Percentiles rank a stretch among this genome's conserved stretches.
These are phyloP conservation scores for Heritiera fomes DNA, from an alignment of 345 rosid genomes.

Conservation along the genomic window DNA sequence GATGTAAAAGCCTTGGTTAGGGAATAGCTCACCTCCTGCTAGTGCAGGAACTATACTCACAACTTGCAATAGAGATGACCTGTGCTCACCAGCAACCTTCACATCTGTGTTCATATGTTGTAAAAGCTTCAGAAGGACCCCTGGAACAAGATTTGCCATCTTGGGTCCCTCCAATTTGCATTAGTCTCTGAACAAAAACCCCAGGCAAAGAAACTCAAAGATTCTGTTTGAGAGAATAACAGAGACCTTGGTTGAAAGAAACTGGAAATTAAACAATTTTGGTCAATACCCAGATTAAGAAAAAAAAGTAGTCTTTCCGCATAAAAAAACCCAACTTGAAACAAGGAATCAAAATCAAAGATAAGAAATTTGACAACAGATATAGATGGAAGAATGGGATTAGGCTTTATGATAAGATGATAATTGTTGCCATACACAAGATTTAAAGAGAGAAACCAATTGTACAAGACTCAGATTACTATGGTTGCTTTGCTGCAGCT, in stretches of 20 bases:
- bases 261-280: slow-evolving; percentile 22
- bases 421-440: slow-evolving; percentile 13
- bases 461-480: slow-evolving; percentile 22
- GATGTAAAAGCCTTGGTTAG: slow-evolving; percentile 88
- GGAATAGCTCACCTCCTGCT: slow-evolving; percentile 91
- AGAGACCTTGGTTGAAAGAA: slow-evolving; percentile 13
- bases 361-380: background rate
- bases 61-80: slow-evolving; percentile 88
- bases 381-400: slow-evolving; percentile 7
- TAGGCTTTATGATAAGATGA: background rate
- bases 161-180: slow-evolving; percentile 44
- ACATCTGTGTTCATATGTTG: slow-evolving; percentile 98
- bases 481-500: slow-evolving; percentile 9
- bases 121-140: slow-evolving; percentile 90
- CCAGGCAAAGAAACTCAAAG: slow-evolving; percentile 25
- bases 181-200: slow-evolving; percentile 30
- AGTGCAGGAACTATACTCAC: slow-evolving; percentile 95
- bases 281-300: slow-evolving; percentile 19
- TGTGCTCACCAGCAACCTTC: slow-evolving; percentile 92
- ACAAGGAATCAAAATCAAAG: slow-evolving; percentile 15
- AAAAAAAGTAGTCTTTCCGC: background rate
- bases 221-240: background rate
- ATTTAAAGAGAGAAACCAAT: slow-evolving; percentile 1
- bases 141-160: slow-evolving; percentile 97
- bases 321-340: slow-evolving; percentile 7